These are phyloP conservation scores for Alternaria gansuensis DNA, from an alignment of 2,329 filamentous ascomycete genomes.

Conservation along the genomic window DNA sequence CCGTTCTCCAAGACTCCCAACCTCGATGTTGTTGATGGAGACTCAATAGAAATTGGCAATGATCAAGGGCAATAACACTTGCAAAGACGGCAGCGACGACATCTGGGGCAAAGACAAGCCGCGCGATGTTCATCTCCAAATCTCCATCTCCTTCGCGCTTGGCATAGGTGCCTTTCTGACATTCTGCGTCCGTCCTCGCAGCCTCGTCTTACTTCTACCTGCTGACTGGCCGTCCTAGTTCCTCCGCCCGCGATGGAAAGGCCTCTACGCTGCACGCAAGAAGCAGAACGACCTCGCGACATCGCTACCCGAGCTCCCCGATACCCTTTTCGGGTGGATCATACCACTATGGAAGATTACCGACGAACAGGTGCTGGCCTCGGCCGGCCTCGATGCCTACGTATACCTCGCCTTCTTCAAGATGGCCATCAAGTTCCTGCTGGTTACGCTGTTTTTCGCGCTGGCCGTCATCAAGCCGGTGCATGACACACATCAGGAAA, in stretches of 20 bases:
- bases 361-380: slow-evolving; percentile 87
- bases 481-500: slow-evolving; percentile 70
- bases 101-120: slow-evolving; percentile 49
- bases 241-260: slow-evolving; percentile 88
- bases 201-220: slow-evolving; percentile 7
- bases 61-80: slow-evolving; percentile 31
- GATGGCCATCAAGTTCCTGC: slow-evolving; percentile 87
- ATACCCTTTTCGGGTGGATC: slow-evolving; percentile 93
- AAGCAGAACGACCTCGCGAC: slow-evolving; percentile 72
- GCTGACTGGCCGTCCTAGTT: slow-evolving; percentile 63
- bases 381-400: slow-evolving; percentile 92
- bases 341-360: slow-evolving; percentile 82
- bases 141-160: slow-evolving; percentile 74
- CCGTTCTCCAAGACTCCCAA: slow-evolving; percentile 15
- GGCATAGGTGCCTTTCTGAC: slow-evolving; percentile 75
- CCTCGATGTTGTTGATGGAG: slow-evolving; percentile 26
- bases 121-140: slow-evolving; percentile 66
- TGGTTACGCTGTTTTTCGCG: slow-evolving; percentile 82
- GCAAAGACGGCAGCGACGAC: slow-evolving; percentile 32
- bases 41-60: slow-evolving; percentile 27
- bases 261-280: slow-evolving; percentile 88
- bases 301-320: slow-evolving; percentile 78
- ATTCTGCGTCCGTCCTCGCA: slow-evolving; percentile 71
- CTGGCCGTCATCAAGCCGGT: slow-evolving; percentile 83
- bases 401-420: slow-evolving; percentile 98